Percentiles rank a stretch among this genome's conserved stretches.
These are phyloP conservation scores for Crithidia bombi DNA, from an alignment of 208 protist genomes.

Conservation along the genomic window DNA sequence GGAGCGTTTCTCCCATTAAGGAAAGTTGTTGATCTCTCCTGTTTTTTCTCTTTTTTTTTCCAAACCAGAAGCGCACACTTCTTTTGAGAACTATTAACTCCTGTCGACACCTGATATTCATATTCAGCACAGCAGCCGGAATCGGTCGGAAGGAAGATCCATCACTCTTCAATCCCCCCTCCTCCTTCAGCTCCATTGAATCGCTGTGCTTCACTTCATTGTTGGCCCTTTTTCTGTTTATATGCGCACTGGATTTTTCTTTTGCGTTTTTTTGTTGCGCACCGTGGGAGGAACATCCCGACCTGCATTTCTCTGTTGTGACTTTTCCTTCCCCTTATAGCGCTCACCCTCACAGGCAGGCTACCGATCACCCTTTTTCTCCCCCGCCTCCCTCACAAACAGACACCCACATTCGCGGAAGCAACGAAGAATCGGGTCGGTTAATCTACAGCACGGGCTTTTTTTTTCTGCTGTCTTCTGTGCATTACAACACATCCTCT, in stretches of 20 bases:
- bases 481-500: too few species aligned
- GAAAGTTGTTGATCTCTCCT: background rate
- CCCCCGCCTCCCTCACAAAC: too few species aligned
- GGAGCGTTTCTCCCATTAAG: background rate
- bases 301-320: too few species aligned
- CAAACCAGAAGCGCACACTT: background rate
- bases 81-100: background rate
- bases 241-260: background rate
- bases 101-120: background rate
- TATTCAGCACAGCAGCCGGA: background rate
- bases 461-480: too few species aligned
- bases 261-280: background rate
- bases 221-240: too few species aligned
- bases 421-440: too few species aligned
- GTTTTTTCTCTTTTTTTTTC: background rate
- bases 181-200: background rate
- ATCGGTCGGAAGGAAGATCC: background rate
- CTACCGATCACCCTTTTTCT: too few species aligned
- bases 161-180: slow-evolving; percentile 3
- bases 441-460: too few species aligned
- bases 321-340: too few species aligned
- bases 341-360: too few species aligned
- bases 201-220: background rate
- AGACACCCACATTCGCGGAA: too few species aligned
- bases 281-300: background rate